These are phyloP conservation scores for Cryphonectria naterciae DNA, from an alignment of 2,329 filamentous ascomycete genomes.

Conservation along the genomic window DNA sequence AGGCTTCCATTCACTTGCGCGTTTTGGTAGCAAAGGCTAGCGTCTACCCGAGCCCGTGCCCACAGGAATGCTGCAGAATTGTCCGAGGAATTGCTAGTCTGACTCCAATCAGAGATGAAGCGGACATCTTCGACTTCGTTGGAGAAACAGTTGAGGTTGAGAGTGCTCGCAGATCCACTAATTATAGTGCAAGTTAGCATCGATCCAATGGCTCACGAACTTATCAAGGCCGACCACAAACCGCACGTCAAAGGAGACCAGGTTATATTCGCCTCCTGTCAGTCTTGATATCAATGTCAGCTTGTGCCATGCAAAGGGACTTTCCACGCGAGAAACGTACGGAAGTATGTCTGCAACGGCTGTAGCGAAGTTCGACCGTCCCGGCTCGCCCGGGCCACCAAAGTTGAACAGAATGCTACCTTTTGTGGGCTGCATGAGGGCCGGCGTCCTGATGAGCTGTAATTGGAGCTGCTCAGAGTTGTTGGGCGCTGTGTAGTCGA, in stretches of 20 bases:
- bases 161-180: background rate
- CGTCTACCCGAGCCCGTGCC: slow-evolving; percentile 32
- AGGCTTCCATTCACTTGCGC: slow-evolving; percentile 39
- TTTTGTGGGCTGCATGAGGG: slow-evolving; percentile 29
- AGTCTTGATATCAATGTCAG: background rate
- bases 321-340: background rate
- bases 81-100: slow-evolving; percentile 29
- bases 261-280: background rate
- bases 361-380: background rate
- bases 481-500: background rate
- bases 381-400: slow-evolving; percentile 34
- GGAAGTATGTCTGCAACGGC: slow-evolving; percentile 4
- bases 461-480: background rate
- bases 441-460: slow-evolving; percentile 16
- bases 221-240: background rate
- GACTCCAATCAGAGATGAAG: background rate
- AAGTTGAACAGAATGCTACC: slow-evolving; percentile 40
- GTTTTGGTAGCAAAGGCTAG: slow-evolving; percentile 30
- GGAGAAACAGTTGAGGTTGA: slow-evolving; percentile 1
- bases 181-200: background rate
- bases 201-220: background rate
- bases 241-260: background rate
- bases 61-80: slow-evolving; percentile 32
- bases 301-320: background rate
- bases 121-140: slow-evolving; percentile 24